Evolutionary conservation across 2,329 filamentous ascomycete genomes (phyloP).

Genomic region (Diplodia intermedia): DNA sequence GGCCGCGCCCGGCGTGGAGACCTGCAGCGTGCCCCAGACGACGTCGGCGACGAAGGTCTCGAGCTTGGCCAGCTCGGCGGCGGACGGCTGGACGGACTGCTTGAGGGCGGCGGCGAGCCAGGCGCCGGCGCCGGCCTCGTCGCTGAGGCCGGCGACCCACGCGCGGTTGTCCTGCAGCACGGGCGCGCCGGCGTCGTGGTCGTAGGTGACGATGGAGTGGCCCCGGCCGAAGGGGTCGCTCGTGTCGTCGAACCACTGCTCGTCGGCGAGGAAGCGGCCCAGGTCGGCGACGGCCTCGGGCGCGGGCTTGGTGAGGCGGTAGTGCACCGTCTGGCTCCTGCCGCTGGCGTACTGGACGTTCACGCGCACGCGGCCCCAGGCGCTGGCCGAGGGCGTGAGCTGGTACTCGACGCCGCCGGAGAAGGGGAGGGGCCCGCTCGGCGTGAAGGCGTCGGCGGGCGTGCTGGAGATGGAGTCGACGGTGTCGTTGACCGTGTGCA

Average conservation of each 20-base stretch:
- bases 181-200: conserved; percentile 47
- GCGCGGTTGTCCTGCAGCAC: conserved; percentile 58
- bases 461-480: conserved; percentile 52
- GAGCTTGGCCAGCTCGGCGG: conserved; percentile 59
- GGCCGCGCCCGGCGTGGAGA: conserved; percentile 39
- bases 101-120: conserved; percentile 64
- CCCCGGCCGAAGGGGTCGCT: conserved; percentile 62
- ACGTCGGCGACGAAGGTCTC: conserved; percentile 62
- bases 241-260: conserved; percentile 60
- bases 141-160: conserved; percentile 67
- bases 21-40: conserved; percentile 59
- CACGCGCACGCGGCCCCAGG: conserved; percentile 60
- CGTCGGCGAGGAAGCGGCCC: conserved; percentile 61
- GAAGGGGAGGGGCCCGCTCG: conserved; percentile 39
- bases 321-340: conserved; percentile 62
- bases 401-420: conserved; percentile 46
- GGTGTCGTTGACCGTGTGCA: conserved; percentile 49
- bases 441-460: conserved; percentile 48
- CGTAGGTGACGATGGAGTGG: conserved; percentile 65
- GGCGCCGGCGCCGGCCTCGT: conserved; percentile 65
- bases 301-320: conserved; percentile 60
- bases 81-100: conserved; percentile 59
- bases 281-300: conserved; percentile 55
- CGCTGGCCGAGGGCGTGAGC: conserved; percentile 52
- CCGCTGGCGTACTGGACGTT: conserved; percentile 58